phyloP scores from a whole-genome alignment of 768 basidiomycete genomes.

The Leucocoprinus leucothites region DNA sequence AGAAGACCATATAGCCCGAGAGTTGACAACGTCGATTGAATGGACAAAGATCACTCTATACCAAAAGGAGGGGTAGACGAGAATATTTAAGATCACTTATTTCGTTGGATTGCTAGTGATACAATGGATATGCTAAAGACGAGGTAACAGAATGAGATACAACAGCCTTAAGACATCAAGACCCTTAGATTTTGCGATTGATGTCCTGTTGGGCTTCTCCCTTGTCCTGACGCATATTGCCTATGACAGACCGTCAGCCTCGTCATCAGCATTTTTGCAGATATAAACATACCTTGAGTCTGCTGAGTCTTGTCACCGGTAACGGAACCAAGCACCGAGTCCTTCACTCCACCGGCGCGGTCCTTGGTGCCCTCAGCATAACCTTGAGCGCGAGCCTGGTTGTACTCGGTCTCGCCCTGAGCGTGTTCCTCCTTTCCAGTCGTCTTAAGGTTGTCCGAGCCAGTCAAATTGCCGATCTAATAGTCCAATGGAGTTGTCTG shows the following conservation, averaged over 20 bases:
- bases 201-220: conserved; percentile 28
- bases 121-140: not conserved
- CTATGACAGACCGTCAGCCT: conserved; percentile 26
- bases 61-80: too few relatives aligned
- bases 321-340: conserved; percentile 43
- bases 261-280: too few relatives aligned
- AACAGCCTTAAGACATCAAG: not conserved
- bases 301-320: conserved; percentile 45
- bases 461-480: conserved; percentile 37
- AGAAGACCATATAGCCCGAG: too few relatives aligned
- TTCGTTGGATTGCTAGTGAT: not conserved
- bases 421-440: conserved; percentile 47
- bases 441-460: conserved; percentile 36
- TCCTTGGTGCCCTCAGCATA: conserved; percentile 45
- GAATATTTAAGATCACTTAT: too few relatives aligned
- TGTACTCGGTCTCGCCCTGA: conserved; percentile 41
- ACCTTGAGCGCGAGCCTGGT: conserved; percentile 41
- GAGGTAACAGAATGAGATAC: not conserved
- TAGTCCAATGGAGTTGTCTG: not conserved
- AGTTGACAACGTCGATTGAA: too few relatives aligned
- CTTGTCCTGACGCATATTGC: conserved; percentile 50
- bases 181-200: conserved; percentile 8
- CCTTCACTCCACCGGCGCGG: conserved; percentile 40
- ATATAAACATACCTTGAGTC: conserved; percentile 25
- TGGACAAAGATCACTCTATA: too few relatives aligned